Conservation (phyloP, 768 basidiomycete species). For the Hericium coralloides region DNA sequence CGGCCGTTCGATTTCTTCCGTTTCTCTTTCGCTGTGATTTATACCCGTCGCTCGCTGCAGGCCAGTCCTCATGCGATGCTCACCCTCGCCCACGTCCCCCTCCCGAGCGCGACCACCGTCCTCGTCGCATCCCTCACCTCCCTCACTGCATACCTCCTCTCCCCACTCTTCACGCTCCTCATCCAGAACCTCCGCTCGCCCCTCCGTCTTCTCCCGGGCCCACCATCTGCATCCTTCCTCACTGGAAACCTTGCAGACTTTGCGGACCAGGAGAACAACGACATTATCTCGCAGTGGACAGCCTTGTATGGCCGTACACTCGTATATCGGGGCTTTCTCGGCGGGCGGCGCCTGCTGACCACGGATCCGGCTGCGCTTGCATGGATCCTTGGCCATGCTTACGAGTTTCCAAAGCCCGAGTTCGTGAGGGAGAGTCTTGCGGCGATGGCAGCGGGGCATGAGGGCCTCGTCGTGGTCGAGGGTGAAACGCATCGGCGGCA, state of each 20-base stretch:
- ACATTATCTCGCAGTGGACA: constrained; percentile 39
- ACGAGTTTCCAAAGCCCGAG: constrained; percentile 55
- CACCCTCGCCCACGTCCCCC: not conserved
- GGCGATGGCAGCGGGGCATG: constrained; percentile 39
- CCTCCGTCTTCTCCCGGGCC: constrained; percentile 37
- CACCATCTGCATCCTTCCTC: constrained; percentile 38
- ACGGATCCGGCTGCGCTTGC: constrained; percentile 48
- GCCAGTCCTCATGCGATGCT: not conserved
- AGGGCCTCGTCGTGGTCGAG: constrained; percentile 43
- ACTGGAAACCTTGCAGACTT: constrained; percentile 44
- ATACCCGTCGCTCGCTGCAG: not conserved
- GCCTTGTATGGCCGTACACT: constrained; percentile 38
- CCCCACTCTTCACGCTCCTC: constrained; percentile 33
- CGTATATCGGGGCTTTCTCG: constrained; percentile 43
- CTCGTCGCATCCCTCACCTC: constrained; percentile 4
- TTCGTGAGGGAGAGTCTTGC: constrained; percentile 44
- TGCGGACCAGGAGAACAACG: constrained; percentile 50
- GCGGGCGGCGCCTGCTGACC: constrained; percentile 46
- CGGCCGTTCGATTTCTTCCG: not conserved
- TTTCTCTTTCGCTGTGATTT: not conserved
- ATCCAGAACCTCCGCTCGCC: constrained; percentile 38
- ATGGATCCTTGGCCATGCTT: constrained; percentile 47
- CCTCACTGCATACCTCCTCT: constrained; percentile 20
- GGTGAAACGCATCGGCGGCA: constrained; percentile 50
- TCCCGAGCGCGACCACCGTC: constrained; percentile 1